Base-by-base conservation (phyloP, 768 basidiomycete genomes). In the Aureoboletus auriporus region DNA sequence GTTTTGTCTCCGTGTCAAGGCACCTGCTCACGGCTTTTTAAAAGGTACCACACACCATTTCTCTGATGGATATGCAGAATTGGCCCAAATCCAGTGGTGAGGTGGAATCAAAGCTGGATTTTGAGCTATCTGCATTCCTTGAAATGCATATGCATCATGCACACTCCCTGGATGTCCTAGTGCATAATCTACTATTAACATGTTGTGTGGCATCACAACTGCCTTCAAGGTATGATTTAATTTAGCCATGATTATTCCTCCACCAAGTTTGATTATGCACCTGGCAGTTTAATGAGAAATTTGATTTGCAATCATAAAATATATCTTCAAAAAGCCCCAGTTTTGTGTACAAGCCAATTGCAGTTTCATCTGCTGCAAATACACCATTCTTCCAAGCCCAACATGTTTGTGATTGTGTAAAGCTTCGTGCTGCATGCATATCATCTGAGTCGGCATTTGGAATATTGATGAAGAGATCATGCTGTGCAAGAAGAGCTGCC, bases 91-190 rank as follows among this genome's bases (percentile, higher is more conserved):
- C 20, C 30, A 42, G 8, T 42, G 29, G 6, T 20, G 17, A 7
- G 16, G 17, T 16, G 17, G 17, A 13, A 42, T 6, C 3, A 13
- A 20, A 12, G n/a, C 17, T 5, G 20, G 38, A 2, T 42, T 12
- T 33, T 8, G 3, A 33, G 31, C 29, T 31, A 29, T 35, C 3
- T 6, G 13, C 0, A 42, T 49, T 13, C 29, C 33, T 13, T 38
- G 40, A 27, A 44, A 49, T 27, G 29, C 42, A 38, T 38, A 47
- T 65, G 30, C 13, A 9, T 42, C 62, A 50, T 70, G 68, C 0
- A 55, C 49, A 27, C 64, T 66, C 5, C 65, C 62, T 38, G 57
- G 55, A n/a, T 59, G 59, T 4, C 66, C 65, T 10, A 64, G 37
- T 7, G 52, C 51, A 29, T 64, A 69, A 39, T 69, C 58, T 5